These are phyloP conservation scores for Cyberlindnera saturnus DNA, from an alignment of 805 yeast species.

Conservation along the genomic window DNA sequence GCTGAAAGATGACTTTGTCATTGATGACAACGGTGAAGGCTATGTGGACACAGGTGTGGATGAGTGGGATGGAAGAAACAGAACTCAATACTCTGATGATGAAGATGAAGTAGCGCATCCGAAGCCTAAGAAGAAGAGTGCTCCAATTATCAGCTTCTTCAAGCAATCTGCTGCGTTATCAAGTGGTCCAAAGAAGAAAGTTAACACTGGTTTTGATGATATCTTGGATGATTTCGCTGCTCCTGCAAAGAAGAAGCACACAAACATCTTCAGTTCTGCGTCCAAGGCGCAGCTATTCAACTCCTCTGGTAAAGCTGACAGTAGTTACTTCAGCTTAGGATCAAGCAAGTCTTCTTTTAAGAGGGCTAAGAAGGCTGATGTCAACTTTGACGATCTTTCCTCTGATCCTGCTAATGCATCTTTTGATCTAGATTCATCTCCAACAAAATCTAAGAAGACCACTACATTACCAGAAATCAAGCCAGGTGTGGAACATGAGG, in stretches of 20 bases:
- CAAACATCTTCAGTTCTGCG: slow-evolving; percentile 12
- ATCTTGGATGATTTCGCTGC: slow-evolving; percentile 39
- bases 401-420: slow-evolving; percentile 22
- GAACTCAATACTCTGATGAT: slow-evolving; percentile 43
- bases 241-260: slow-evolving; percentile 12
- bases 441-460: slow-evolving; percentile 25
- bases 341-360: slow-evolving; percentile 18
- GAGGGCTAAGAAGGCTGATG: slow-evolving; percentile 13
- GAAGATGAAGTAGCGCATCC: slow-evolving; percentile 34
- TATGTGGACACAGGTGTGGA: slow-evolving; percentile 91
- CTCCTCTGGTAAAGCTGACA: slow-evolving; percentile 23
- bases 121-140: slow-evolving; percentile 26
- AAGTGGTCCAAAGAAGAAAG: slow-evolving; percentile 34
- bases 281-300: slow-evolving; percentile 20
- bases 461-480: slow-evolving; percentile 9
- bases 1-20: slow-evolving; percentile 87
- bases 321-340: slow-evolving; percentile 12
- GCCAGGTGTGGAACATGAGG: background rate
- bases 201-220: slow-evolving; percentile 58
- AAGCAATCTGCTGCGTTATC: slow-evolving; percentile 31
- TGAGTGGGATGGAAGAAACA: slow-evolving; percentile 65
- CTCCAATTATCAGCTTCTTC: slow-evolving; percentile 49
- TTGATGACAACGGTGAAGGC: slow-evolving; percentile 90
- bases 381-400: slow-evolving; percentile 22
- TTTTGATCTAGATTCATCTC: slow-evolving; percentile 31